A percentile compares a stretch with the other conserved stretches of the same genome.
Conservation (phyloP, 768 basidiomycete genomes). For the Mycena haematopus region DNA sequence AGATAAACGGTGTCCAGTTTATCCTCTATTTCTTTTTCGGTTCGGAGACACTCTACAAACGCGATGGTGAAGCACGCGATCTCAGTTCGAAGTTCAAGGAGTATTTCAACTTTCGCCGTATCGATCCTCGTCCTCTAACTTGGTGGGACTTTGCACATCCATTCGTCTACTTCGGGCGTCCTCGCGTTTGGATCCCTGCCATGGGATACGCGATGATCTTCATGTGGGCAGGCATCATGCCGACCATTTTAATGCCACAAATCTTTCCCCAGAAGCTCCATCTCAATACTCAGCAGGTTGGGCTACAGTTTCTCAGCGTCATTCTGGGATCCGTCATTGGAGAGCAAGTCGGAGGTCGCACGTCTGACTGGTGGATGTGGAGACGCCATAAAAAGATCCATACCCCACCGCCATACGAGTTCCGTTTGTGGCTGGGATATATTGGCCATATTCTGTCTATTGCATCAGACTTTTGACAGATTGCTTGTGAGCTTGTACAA, state of each 20-base stretch:
- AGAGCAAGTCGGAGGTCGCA: background rate
- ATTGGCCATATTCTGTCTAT: background rate
- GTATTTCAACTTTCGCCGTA: background rate
- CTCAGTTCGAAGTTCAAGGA: background rate
- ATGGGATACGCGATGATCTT: background rate
- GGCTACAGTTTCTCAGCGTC: background rate
- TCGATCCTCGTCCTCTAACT: background rate
- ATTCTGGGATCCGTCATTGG: background rate
- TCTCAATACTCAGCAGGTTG: background rate
- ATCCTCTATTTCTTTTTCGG: background rate
- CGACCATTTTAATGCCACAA: background rate
- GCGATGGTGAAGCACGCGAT: background rate
- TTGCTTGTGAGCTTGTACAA: too few species aligned
- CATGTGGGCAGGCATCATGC: background rate
- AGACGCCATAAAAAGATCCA: background rate
- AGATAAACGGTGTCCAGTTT: background rate
- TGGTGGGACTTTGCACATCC: background rate
- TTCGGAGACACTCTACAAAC: background rate
- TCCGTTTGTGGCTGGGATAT: background rate
- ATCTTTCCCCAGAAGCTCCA: background rate
- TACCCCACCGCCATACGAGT: background rate
- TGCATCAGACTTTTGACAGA: too few species aligned
- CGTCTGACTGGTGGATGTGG: conserved; percentile 1
- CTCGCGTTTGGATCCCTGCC: conserved; percentile 1
- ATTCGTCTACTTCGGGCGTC: background rate